These are phyloP conservation scores for Ceratobasidium sp. DNA, from an alignment of 1,284 basidiomycete species.

Conservation along the genomic window DNA sequence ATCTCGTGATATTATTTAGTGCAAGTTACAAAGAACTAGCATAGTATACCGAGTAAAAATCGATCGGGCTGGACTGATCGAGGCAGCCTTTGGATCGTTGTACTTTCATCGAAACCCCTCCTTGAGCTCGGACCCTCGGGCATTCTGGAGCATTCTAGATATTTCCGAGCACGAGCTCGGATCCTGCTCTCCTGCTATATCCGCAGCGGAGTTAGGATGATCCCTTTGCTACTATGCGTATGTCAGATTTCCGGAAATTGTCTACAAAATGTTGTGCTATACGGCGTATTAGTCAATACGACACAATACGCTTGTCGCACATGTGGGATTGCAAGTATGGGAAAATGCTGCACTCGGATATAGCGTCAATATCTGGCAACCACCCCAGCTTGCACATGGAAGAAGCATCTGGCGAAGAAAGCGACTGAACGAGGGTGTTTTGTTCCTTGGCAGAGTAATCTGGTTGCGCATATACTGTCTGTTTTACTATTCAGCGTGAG, in stretches of 20 bases:
- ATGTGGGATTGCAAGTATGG: not conserved
- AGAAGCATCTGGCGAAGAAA: too few relatives aligned
- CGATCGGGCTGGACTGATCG: too few relatives aligned
- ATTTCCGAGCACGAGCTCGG: not conserved
- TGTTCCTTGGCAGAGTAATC: too few relatives aligned
- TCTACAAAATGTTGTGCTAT: not conserved
- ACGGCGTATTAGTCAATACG: not conserved
- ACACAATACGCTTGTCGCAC: not conserved
- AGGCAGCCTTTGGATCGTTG: not conserved
- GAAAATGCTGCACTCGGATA: not conserved
- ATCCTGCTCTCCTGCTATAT: not conserved
- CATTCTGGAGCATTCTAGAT: too few relatives aligned
- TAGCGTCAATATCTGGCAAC: not conserved
- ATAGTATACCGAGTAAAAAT: too few relatives aligned
- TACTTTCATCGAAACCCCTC: conserved; percentile 8
- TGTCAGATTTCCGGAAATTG: not conserved
- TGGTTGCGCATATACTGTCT: too few relatives aligned
- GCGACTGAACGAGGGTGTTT: too few relatives aligned
- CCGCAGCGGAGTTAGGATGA: not conserved
- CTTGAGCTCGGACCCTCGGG: not conserved
- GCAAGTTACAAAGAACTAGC: too few relatives aligned
- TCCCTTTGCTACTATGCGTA: not conserved
- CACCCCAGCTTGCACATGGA: not conserved
- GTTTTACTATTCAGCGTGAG: too few relatives aligned
- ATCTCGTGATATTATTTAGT: too few relatives aligned